These are phyloP conservation scores for Pythium utonaiense DNA, from an alignment of 352 stramenopile species.

Conservation along the genomic window DNA sequence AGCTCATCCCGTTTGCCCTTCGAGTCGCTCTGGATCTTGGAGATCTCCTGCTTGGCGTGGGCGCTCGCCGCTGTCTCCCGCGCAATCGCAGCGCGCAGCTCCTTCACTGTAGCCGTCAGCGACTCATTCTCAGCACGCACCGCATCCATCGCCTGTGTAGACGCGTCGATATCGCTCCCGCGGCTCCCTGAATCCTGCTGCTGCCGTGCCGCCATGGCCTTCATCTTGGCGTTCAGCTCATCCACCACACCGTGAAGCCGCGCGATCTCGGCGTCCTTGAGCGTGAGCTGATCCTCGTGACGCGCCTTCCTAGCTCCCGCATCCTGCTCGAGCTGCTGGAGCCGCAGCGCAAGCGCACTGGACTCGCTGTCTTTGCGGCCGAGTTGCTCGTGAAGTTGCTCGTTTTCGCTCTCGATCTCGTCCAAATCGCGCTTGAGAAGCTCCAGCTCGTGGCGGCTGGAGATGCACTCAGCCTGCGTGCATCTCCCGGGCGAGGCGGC, in stretches of 20 bases:
- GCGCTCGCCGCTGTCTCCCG: constrained; percentile 33
- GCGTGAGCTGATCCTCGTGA: constrained; percentile 9
- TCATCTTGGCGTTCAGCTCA: constrained; percentile 18
- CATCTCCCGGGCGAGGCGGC: constrained; percentile 25
- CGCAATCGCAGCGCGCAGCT: constrained; percentile 33
- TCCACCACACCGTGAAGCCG: constrained; percentile 20
- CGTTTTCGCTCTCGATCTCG: constrained; percentile 59
- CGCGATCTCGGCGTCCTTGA: constrained; percentile 30
- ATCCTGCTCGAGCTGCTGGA: constrained; percentile 12
- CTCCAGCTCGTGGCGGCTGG: constrained; percentile 60
- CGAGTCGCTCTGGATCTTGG: constrained; percentile 32
- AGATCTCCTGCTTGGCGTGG: constrained; percentile 31
- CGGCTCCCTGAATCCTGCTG: not conserved
- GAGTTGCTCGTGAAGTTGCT: constrained; percentile 63
- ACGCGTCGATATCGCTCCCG: constrained; percentile 5
- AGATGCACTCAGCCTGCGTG: constrained; percentile 54
- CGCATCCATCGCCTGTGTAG: constrained; percentile 3
- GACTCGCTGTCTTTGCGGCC: constrained; percentile 30
- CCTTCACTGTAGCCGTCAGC: constrained; percentile 32
- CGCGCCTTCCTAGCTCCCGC: constrained; percentile 12
- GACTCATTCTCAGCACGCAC: constrained; percentile 39
- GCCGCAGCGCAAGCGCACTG: constrained; percentile 12
- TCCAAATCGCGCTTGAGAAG: constrained; percentile 54
- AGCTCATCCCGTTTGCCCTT: constrained; percentile 57
- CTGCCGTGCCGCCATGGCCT: not conserved